A percentile compares a stretch with the other conserved stretches of the same genome.
Conservation (phyloP, 2,329 filamentous ascomycete species). For the Monilinia vaccinii-corymbosi region DNA sequence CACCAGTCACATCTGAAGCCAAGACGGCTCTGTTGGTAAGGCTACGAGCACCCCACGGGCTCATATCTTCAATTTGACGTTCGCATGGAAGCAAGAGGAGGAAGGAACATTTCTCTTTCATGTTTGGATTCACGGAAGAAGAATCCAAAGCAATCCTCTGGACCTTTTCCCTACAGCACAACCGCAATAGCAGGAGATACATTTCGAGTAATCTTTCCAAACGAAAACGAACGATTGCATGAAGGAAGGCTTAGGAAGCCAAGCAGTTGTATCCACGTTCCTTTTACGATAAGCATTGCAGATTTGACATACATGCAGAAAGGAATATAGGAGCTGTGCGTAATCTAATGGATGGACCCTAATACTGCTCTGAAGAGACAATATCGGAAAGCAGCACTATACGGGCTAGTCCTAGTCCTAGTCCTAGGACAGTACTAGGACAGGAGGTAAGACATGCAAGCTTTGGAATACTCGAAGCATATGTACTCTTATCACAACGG, state of each 20-base stretch:
- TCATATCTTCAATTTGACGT: neutral
- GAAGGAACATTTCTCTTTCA: neutral
- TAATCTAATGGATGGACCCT: neutral
- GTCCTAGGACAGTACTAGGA: no score
- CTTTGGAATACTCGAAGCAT: neutral
- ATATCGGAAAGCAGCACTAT: no score
- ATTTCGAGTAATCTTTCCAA: neutral
- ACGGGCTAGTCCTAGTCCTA: no score
- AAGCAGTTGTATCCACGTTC: slow-evolving; percentile 5
- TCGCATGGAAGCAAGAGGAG: neutral
- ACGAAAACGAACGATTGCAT: neutral
- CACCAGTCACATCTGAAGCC: neutral
- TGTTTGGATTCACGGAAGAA: neutral
- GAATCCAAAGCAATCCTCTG: neutral
- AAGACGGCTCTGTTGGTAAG: neutral
- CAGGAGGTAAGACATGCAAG: neutral
- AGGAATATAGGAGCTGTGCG: neutral
- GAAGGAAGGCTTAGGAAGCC: neutral
- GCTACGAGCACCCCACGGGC: neutral
- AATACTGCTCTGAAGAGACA: no score
- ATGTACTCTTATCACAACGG: neutral
- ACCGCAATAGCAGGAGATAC: neutral
- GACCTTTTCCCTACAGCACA: neutral
- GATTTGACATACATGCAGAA: neutral
- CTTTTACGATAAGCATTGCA: slow-evolving; percentile 1